Base-by-base conservation (phyloP, 306 rosid genomes). In the Urtica urens region DNA sequence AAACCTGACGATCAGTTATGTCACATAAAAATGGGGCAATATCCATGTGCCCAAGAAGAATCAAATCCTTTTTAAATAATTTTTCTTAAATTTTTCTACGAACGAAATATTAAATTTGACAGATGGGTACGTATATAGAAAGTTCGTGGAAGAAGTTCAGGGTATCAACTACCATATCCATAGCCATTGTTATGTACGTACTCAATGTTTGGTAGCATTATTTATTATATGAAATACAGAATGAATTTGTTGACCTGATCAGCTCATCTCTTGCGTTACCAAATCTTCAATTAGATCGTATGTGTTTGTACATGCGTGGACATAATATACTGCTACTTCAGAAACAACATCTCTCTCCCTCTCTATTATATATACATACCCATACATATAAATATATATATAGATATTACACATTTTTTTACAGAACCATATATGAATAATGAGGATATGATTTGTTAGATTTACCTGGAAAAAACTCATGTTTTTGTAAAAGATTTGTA, bases 21-120 rank as follows among this genome's bases (percentile, higher is more conserved):
- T 76, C 72, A 68, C 75, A 62, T n/a, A 51, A 65, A 56, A 73
- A 65, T 71, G 82, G 52, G 80, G 77, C 93, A 71, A 68, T 52
- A 67, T 73, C 84, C 94, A 83, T 67, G 94, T 76, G 85, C 59
- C 47, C 35, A 34, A 46, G 51, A 14, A 30, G 59, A 57, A 67
- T 60, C 68, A 50, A 59, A 70, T 67, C 62, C 33, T 8, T 17
- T 27, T 23, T 27, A 6, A 10, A n/a, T 49, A 2, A n/a, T n/a
- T n/a, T 1, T 26, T 49, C 31, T 26, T 48, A 7, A 15, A 16
- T 26, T 49, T 17, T 49, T 29, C 17, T 28, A 10, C 13, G 5
- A 2, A 2, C 2, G 1, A 22, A 8, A 18, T 7, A 15, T 49
- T 49, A 16, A 19, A 40, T 19, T 38, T 10, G 57, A 61, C 45